phyloP scores from a whole-genome alignment of 2,329 filamentous ascomycete species.

The Aspergillus sp. region DNA sequence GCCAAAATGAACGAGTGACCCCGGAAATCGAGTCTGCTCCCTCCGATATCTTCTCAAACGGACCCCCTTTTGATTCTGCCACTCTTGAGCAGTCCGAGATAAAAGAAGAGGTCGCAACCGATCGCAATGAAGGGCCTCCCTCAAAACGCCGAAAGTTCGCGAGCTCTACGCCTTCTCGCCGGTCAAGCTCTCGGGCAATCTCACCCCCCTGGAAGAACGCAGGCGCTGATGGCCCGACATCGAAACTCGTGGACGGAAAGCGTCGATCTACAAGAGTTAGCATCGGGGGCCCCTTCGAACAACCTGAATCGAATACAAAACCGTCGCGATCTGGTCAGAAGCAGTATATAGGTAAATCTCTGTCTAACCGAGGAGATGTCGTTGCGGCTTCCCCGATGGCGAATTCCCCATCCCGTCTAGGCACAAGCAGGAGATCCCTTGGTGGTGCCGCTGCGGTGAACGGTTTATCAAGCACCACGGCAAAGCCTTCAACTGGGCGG shows the following conservation, averaged over 20 bases:
- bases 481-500: conserved; percentile 23
- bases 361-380: conserved; percentile 24
- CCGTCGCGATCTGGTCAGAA: conserved; percentile 44
- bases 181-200: conserved; percentile 40
- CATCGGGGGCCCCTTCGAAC: conserved; percentile 45
- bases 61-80: conserved; percentile 23
- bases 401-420: conserved; percentile 27
- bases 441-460: conserved; percentile 31
- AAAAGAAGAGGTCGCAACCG: conserved; percentile 27
- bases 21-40: conserved; percentile 26
- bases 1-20: conserved; percentile 40
- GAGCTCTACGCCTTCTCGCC: conserved; percentile 33
- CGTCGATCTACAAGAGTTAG: conserved; percentile 61
- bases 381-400: conserved; percentile 33
- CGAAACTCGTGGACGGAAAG: conserved; percentile 66
- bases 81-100: conserved; percentile 26
- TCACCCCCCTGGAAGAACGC: conserved; percentile 95
- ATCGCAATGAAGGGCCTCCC: conserved; percentile 40
- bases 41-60: conserved; percentile 21
- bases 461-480: conserved; percentile 29
- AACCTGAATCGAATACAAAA: conserved; percentile 48
- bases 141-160: conserved; percentile 48
- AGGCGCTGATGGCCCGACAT: conserved; percentile 80
- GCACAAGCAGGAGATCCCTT: conserved; percentile 30
- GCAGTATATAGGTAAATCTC: conserved; percentile 31